These are phyloP conservation scores for Chlamydomonas sp. DNA, from an alignment of 139 green algal species.

Conservation along the genomic window DNA sequence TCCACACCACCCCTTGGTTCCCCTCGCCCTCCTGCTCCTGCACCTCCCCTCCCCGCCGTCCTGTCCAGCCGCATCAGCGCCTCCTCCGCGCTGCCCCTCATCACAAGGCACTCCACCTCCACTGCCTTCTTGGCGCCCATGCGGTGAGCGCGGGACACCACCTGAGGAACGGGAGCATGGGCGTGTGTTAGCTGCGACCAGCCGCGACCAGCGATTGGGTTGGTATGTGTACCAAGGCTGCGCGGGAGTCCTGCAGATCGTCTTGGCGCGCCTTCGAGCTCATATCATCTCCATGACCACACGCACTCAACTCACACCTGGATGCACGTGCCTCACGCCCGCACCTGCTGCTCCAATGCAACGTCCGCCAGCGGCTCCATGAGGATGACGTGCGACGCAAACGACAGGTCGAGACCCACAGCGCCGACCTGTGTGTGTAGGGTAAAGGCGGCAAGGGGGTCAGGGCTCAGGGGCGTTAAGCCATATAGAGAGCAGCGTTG, in stretches of 20 bases:
- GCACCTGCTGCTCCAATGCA: constrained; percentile 76
- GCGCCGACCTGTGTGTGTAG: constrained; percentile 37
- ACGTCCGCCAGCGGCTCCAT: constrained; percentile 95
- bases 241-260: background rate
- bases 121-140: constrained; percentile 84
- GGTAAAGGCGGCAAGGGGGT: background rate
- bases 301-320: background rate
- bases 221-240: background rate
- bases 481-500: background rate
- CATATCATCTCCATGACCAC: constrained; percentile 5
- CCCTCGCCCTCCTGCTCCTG: background rate
- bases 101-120: constrained; percentile 87
- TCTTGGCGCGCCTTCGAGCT: background rate
- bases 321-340: background rate
- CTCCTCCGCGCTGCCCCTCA: constrained; percentile 84
- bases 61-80: constrained; percentile 55
- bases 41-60: background rate
- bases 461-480: background rate
- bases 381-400: constrained; percentile 89
- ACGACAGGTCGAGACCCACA: constrained; percentile 93
- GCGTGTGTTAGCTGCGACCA: background rate
- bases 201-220: background rate
- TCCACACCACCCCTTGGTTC: background rate
- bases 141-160: constrained; percentile 87
- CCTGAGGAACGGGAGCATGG: constrained; percentile 47